A percentile compares a stretch with the other conserved stretches of the same genome.
These are phyloP conservation scores for Iris macrosiphon DNA, from an alignment of 106 monocot species.

Conservation along the genomic window DNA sequence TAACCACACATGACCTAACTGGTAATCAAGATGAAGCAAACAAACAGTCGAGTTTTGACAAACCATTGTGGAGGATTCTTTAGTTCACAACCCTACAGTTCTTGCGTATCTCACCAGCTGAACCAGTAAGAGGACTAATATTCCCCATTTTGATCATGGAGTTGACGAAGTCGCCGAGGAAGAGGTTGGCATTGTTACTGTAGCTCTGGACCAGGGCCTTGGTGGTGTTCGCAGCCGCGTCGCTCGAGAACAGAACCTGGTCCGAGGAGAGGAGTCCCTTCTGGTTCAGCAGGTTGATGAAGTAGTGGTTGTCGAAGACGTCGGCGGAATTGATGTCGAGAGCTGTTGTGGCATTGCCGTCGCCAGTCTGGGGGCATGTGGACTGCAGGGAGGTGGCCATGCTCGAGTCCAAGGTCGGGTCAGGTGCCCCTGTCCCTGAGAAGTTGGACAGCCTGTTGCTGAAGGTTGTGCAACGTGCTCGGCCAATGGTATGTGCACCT, in stretches of 20 bases:
- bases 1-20: no score
- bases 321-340: constrained; percentile 49
- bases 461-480: constrained; percentile 45
- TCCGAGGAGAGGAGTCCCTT: constrained; percentile 62
- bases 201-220: constrained; percentile 41
- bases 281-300: constrained; percentile 39
- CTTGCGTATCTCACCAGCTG: constrained; percentile 35
- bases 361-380: constrained; percentile 33
- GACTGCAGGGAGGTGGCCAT: constrained; percentile 23
- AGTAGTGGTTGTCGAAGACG: constrained; percentile 74
- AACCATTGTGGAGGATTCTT: background rate
- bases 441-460: constrained; percentile 57
- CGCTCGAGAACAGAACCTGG: constrained; percentile 57
- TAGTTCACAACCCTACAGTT: constrained; percentile 59
- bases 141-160: constrained; percentile 74
- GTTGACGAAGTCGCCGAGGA: constrained; percentile 34
- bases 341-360: constrained; percentile 46
- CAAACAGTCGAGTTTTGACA: background rate
- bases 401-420: constrained; percentile 39
- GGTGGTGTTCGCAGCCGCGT: constrained; percentile 21
- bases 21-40: no score
- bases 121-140: constrained; percentile 48
- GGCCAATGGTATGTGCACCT: constrained; percentile 76
- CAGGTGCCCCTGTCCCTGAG: constrained; percentile 30
- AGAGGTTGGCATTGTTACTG: constrained; percentile 9